Base-by-base conservation (phyloP, 345 rosid species). In the Populus deltoides region DNA sequence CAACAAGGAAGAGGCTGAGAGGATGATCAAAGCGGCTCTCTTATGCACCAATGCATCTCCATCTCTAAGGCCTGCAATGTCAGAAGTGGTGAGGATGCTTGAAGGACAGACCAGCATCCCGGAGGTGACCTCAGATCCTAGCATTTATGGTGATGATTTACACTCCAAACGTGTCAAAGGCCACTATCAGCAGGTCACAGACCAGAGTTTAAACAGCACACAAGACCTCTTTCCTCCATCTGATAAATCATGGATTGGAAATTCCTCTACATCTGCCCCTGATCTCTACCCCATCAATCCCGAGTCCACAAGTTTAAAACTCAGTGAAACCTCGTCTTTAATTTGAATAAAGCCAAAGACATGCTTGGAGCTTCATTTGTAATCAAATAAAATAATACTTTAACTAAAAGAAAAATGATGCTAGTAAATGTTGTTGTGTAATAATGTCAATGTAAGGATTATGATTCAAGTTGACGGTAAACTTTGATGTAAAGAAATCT, bases 71-170 rank as follows among this genome's bases (percentile, higher is more conserved):
- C n/a, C n/a, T n/a, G n/a, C n/a, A n/a, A 84, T 88, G 90, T 75
- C 86, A 6, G 85, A 77, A 27, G 89, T 68, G 1, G 77, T 81
- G 45, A 22, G 43, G 10, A 88, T 86, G 88, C 82, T 86, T 0
- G 84, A 83, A 80, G 88, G 87, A 22, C 16, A 31, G 7, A 3
- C 41, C 13, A 35, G 1, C 13, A 9, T 72, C 18, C 35, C 2
- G 18, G 61, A 71, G 25, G 10, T 57, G 6, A 66, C 13, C 66
- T 72, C 39, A 11, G 38, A 51, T 51, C 65, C 22, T n/a, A 61
- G 33, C 53, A 69, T 10, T 22, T 41, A 69, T 51, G 51, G 24
- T 2, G 11, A 12, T 69, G 53, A 12, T n/a, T 22, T 5, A 13
- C 29, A 43, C 15, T 12, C 41, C 24, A n/a, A n/a, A 1, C 7